Evolutionary conservation across 495 filamentous ascomycete genomes (phyloP).

Genomic region (Penicillium parvum): DNA sequence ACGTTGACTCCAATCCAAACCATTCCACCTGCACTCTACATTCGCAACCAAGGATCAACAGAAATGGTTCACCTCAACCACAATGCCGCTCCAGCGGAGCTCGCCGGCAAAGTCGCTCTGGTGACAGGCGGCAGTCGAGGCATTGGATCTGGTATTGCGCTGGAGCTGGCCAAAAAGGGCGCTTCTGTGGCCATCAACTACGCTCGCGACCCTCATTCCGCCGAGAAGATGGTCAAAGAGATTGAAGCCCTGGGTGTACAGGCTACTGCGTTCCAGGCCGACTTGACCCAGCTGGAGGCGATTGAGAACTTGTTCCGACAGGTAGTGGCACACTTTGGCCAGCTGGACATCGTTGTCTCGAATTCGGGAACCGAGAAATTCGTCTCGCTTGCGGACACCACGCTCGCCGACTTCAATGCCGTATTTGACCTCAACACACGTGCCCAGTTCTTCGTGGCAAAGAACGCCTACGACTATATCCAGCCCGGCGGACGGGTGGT

Average conservation of each 20-base stretch:
- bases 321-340: constrained; percentile 62
- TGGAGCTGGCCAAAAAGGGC: constrained; percentile 70
- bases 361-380: constrained; percentile 54
- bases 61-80: constrained; percentile 22
- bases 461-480: constrained; percentile 67
- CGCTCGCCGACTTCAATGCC: constrained; percentile 68
- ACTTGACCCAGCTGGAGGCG: constrained; percentile 63
- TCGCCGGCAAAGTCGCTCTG: constrained; percentile 67
- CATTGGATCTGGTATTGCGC: constrained; percentile 70
- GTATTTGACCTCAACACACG: constrained; percentile 74
- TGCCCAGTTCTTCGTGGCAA: constrained; percentile 80
- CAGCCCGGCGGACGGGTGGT: constrained; percentile 61
- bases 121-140: constrained; percentile 70
- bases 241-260: constrained; percentile 57
- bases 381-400: constrained; percentile 58
- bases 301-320: constrained; percentile 60
- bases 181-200: constrained; percentile 77
- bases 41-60: background rate
- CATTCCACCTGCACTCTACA: background rate
- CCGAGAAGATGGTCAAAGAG: constrained; percentile 57
- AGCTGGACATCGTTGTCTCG: constrained; percentile 66
- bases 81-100: constrained; percentile 16
- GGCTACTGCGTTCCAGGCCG: constrained; percentile 69
- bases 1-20: background rate
- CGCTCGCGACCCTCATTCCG: constrained; percentile 55